Evolutionary conservation across 192 early-diverging fungal genomes (phyloP).

Genomic region (Piromyces finnis): DNA sequence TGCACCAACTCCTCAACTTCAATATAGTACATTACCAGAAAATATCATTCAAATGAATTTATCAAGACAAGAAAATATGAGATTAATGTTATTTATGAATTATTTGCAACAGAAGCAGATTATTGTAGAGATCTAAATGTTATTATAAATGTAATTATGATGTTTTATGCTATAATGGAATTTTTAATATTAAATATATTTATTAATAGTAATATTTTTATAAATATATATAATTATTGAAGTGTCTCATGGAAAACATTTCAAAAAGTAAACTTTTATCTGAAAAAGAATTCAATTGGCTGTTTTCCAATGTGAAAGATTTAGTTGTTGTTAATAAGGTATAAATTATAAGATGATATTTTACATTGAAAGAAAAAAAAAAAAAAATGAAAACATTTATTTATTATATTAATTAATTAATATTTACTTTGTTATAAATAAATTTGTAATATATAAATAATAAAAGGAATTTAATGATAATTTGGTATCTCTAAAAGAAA

Average conservation of each 20-base stretch:
- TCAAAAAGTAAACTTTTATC: conserved; percentile 12
- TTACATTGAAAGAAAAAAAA: too few relatives aligned
- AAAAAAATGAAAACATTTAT: neutral
- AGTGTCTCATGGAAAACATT: conserved; percentile 1
- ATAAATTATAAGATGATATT: neutral
- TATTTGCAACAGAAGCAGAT: conserved; percentile 38
- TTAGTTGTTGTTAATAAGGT: conserved; percentile 25
- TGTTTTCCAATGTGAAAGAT: conserved; percentile 31
- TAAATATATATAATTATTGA: too few relatives aligned
- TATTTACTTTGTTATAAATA: neutral
- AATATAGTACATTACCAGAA: conserved; percentile 11
- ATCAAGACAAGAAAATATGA: conserved; percentile 29
- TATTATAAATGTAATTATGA: conserved; percentile 30
- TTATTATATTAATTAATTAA: neutral
- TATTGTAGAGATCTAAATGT: conserved; percentile 25
- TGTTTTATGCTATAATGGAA: too few relatives aligned
- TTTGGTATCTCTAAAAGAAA: conserved; percentile 13
- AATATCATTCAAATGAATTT: conserved; percentile 16
- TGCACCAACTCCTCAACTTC: neutral
- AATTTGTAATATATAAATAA: neutral
- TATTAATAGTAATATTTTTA: too few relatives aligned
- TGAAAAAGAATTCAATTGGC: conserved; percentile 14
- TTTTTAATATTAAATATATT: too few relatives aligned
- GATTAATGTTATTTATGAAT: conserved; percentile 32
- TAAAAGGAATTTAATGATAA: conserved; percentile 14